A percentile compares a stretch with the other conserved stretches of the same genome.
Evolutionary conservation across 192 early-diverging fungal genomes (phyloP).

Genomic region (Coemansia sp.): DNA sequence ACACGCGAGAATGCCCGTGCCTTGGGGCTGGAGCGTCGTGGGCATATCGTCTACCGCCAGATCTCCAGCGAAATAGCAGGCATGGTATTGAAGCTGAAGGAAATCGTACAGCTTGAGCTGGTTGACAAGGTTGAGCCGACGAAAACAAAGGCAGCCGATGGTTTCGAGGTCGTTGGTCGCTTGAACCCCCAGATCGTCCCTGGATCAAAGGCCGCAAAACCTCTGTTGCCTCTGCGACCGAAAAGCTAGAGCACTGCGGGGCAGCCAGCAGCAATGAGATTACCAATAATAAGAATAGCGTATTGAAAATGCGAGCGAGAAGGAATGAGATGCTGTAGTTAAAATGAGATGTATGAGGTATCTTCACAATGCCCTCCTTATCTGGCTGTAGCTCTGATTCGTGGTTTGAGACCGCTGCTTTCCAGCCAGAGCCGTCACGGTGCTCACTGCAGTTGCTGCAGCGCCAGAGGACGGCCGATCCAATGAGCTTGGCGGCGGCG

Average conservation of each 20-base stretch:
- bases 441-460: not conserved
- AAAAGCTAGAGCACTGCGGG: not conserved
- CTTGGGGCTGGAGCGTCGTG: conserved; percentile 57
- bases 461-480: conserved; percentile 6
- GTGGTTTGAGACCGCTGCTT: conserved; percentile 48
- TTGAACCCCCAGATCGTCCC: conserved; percentile 43
- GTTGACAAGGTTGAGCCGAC: conserved; percentile 36
- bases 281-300: no score
- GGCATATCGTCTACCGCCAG: conserved; percentile 58
- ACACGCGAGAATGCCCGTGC: conserved; percentile 54
- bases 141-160: conserved; percentile 23
- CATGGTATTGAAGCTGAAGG: conserved; percentile 63
- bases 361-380: not conserved
- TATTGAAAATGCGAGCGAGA: not conserved
- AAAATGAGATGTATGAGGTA: not conserved
- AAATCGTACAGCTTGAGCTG: conserved; percentile 59
- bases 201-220: conserved; percentile 50
- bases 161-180: conserved; percentile 50
- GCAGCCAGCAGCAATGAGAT: no score
- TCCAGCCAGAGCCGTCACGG: conserved; percentile 3
- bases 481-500: conserved; percentile 17
- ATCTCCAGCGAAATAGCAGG: conserved; percentile 59
- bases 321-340: not conserved
- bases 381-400: conserved; percentile 11
- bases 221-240: conserved; percentile 37